Evolutionary conservation across 495 filamentous ascomycete genomes (phyloP), one percentile per base, ranked within the genome.

Genomic region (Letharia lupina): DNA sequence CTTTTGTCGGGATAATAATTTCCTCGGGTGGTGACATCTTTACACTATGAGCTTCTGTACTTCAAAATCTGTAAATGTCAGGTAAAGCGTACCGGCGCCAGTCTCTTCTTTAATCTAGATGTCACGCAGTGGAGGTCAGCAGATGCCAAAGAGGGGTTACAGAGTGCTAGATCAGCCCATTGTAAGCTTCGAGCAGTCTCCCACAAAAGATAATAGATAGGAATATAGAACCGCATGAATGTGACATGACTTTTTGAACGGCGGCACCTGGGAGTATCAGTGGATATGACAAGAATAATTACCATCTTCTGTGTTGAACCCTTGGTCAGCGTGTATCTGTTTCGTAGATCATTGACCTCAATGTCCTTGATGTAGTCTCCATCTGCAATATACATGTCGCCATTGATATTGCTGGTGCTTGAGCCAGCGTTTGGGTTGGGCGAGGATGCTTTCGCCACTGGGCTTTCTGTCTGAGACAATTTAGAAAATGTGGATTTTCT

Each of bases 81-180:
- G 77, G 73, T 82, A 77, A 81, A 83, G 88, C 94, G 87, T 98
- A 98, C 94, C 94, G 82, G 94, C 93, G 87, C 94, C 94, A 89
- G 94, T 97, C 74, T 97, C 90, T 81, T 98, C 93, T 90, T 96
- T 96, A 71, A 98, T 98, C 94, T 98, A 96, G 75, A 91, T 90
- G 75, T 86, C 89, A 94, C 84, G 89, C 84, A 89, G 79, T 77
- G 76, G 84, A 88, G 86, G 94, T 98, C 88, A 98, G 94, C 93
- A 95, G 88, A 89, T 91, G 91, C 87, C 89, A 92, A 86, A 84
- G 86, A 90, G 88, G 86, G 81, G 76, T 80, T 74, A 82, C 73
- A 76, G 81, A 80, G 83, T 89, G 86, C 87, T 90, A 87, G 81
- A 81, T 78, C 80, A 83, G 81, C 84, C 82, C 81, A 76, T 78